A percentile compares a stretch with the other conserved stretches of the same genome.
phyloP scores from a whole-genome alignment of 108 stramenopile genomes.

The Chaetoceros muelleri region DNA sequence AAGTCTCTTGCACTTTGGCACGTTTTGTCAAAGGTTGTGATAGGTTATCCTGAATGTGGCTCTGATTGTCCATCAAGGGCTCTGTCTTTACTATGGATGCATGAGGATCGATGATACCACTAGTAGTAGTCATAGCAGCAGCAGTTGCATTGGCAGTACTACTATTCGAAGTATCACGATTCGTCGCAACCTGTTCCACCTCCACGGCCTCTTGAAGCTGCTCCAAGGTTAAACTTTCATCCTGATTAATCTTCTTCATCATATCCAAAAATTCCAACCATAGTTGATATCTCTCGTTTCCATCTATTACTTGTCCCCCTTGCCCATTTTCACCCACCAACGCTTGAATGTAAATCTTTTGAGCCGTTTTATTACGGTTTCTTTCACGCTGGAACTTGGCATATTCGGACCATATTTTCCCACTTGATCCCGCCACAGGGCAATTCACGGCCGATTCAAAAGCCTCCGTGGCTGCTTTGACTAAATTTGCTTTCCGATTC shows the following conservation, averaged over 20 bases:
- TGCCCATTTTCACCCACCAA: slow-evolving; percentile 37
- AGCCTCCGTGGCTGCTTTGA: slow-evolving; percentile 73
- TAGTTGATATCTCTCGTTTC: slow-evolving; percentile 47
- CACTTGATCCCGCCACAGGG: slow-evolving; percentile 46
- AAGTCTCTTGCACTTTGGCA: background rate
- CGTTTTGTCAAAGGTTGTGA: background rate
- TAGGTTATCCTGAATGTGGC: no score
- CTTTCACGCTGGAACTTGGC: slow-evolving; percentile 68
- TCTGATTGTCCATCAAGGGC: no score
- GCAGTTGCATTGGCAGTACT: background rate
- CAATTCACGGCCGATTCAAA: slow-evolving; percentile 67
- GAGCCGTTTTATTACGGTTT: slow-evolving; percentile 48
- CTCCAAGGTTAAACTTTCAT: slow-evolving; percentile 51
- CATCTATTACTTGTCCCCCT: slow-evolving; percentile 37
- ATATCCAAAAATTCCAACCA: slow-evolving; percentile 80
- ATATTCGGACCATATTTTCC: slow-evolving; percentile 70
- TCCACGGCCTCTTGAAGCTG: slow-evolving; percentile 52
- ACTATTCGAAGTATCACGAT: background rate
- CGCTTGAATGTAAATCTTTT: slow-evolving; percentile 66
- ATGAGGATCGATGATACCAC: background rate
- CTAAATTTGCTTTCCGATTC: slow-evolving; percentile 50
- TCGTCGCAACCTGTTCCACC: slow-evolving; percentile 27
- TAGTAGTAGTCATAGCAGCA: background rate
- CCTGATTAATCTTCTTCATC: slow-evolving; percentile 42
- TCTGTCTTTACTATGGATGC: slow-evolving; percentile 2